Evolutionary conservation across 116 monocot species (phyloP).

Genomic region (Phalaenopsis hybrid): DNA sequence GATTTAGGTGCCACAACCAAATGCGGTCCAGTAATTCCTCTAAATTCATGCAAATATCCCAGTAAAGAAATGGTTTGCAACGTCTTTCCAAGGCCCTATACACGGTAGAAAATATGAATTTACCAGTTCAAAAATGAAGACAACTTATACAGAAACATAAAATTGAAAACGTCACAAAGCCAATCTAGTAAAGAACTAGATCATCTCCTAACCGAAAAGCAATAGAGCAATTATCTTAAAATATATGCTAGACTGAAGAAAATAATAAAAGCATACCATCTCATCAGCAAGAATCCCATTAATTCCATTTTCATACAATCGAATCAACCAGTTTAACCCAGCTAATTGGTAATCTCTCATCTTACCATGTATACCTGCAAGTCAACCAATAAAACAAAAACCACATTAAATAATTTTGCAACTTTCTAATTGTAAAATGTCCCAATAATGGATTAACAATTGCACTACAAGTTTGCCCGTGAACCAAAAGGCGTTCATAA

Average conservation of each 20-base stretch:
- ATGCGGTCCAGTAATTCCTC: slow-evolving; percentile 94
- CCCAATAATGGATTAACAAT: neutral
- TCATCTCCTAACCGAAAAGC: neutral
- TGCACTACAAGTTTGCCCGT: neutral
- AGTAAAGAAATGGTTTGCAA: slow-evolving; percentile 89
- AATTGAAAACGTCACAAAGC: neutral
- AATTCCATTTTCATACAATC: slow-evolving; percentile 96
- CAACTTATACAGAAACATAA: neutral
- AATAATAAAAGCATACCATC: slow-evolving; percentile 48
- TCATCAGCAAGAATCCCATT: slow-evolving; percentile 99
- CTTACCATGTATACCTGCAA: slow-evolving; percentile 93
- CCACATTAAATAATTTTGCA: neutral
- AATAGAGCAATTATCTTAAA: neutral
- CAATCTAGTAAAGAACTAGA: neutral
- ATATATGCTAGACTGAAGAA: neutral
- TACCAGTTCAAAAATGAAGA: neutral
- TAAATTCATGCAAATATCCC: slow-evolving; percentile 81
- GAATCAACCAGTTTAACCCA: slow-evolving; percentile 90
- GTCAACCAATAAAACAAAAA: neutral
- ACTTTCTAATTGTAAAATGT: neutral
- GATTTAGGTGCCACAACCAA: slow-evolving; percentile 99
- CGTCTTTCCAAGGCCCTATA: slow-evolving; percentile 96
- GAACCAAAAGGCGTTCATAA: neutral
- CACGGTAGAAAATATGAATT: neutral
- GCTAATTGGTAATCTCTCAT: slow-evolving; percentile 96